A percentile compares a stretch with the other conserved stretches of the same genome.
These are phyloP conservation scores for Hortiboletus rubellus DNA, from an alignment of 1,284 basidiomycete genomes.

Conservation along the genomic window DNA sequence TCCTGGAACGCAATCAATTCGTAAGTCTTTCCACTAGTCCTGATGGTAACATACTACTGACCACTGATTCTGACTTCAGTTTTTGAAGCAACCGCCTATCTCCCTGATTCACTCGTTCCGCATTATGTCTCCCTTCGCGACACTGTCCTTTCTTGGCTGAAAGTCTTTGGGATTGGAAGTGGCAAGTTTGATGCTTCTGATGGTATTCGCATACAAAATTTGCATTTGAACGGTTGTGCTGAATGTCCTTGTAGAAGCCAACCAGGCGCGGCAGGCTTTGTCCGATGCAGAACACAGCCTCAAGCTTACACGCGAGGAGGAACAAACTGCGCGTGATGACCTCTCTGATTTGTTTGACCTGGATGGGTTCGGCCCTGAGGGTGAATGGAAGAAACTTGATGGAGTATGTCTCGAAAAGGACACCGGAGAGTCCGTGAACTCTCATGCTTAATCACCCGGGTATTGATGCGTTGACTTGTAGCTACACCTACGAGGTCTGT, in stretches of 20 bases:
- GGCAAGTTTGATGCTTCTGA: constrained; percentile 39
- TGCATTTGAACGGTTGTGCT: neutral
- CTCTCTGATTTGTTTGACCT: constrained; percentile 63
- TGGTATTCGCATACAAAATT: constrained; percentile 38
- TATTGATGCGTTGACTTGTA: constrained; percentile 33
- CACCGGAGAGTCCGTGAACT: constrained; percentile 77
- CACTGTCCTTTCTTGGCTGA: constrained; percentile 63
- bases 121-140: constrained; percentile 75
- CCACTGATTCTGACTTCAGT: constrained; percentile 48
- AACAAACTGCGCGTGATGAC: constrained; percentile 51
- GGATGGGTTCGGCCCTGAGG: constrained; percentile 74
- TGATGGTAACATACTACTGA: neutral
- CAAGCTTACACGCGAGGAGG: constrained; percentile 46
- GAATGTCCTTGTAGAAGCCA: constrained; percentile 43
- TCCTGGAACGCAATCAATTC: constrained; percentile 47
- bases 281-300: constrained; percentile 60
- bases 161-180: constrained; percentile 63
- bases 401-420: constrained; percentile 79
- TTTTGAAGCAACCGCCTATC: constrained; percentile 79
- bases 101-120: constrained; percentile 82
- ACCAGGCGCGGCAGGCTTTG: constrained; percentile 64
- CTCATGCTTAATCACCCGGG: neutral
- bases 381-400: constrained; percentile 96
- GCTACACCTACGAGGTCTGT: constrained; percentile 97
- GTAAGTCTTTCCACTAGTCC: constrained; percentile 43